Evolutionary conservation across 2,329 filamentous ascomycete species (phyloP).

Genomic region (Purpureocillium takamizusanense): DNA sequence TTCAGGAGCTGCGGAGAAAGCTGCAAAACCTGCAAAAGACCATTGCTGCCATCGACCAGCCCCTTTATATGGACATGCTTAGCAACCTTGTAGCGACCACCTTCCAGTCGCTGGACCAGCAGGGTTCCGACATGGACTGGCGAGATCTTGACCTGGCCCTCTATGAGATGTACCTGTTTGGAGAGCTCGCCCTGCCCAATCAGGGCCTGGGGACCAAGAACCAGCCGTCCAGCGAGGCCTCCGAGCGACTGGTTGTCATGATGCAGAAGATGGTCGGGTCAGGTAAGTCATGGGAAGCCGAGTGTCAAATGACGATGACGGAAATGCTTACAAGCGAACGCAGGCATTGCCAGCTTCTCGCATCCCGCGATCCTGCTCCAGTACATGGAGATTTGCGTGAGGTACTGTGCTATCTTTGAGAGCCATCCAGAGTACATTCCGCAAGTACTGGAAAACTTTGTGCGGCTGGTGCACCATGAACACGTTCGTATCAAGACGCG

Average conservation of each 20-base stretch:
- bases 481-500: constrained; percentile 80
- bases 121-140: constrained; percentile 76
- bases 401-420: constrained; percentile 90
- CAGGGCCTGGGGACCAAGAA: constrained; percentile 82
- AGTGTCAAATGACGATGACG: too few species aligned
- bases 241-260: constrained; percentile 79
- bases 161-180: constrained; percentile 92
- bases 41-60: constrained; percentile 80
- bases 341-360: constrained; percentile 74
- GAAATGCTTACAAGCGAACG: neutral
- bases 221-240: constrained; percentile 68
- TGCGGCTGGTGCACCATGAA: constrained; percentile 79
- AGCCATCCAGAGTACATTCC: constrained; percentile 73
- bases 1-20: constrained; percentile 85
- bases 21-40: constrained; percentile 88
- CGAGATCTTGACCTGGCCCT: constrained; percentile 88
- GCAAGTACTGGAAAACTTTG: constrained; percentile 82
- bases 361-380: constrained; percentile 90
- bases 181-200: constrained; percentile 83
- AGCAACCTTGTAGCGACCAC: constrained; percentile 82
- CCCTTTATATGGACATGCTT: constrained; percentile 78
- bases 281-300: too few species aligned
- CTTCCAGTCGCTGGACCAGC: constrained; percentile 70
- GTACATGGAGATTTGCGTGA: constrained; percentile 97
- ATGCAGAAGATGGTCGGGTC: constrained; percentile 94